Percentiles rank a stretch among this genome's conserved stretches.
Evolutionary conservation across 2,329 filamentous ascomycete species (phyloP).

Genomic region (Fulvia fulva): DNA sequence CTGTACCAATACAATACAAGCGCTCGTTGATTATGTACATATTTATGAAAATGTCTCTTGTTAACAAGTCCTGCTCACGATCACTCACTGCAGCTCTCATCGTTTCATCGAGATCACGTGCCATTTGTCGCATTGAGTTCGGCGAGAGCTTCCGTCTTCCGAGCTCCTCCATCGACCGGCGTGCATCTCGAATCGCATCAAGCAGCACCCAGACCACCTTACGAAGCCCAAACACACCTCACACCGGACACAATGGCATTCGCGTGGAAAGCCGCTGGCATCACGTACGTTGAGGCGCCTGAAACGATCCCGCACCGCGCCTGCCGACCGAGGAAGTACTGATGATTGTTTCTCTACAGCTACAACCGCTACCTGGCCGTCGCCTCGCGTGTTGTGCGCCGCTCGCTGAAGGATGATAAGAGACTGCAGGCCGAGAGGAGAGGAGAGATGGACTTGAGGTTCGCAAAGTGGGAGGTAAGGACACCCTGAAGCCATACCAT

Average conservation of each 20-base stretch:
- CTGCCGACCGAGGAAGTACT: slow-evolving; percentile 6
- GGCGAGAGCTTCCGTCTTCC: neutral
- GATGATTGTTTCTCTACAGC: slow-evolving; percentile 49
- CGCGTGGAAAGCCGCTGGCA: slow-evolving; percentile 96
- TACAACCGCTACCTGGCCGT: slow-evolving; percentile 99
- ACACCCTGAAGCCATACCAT: slow-evolving; percentile 68
- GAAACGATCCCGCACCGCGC: neutral
- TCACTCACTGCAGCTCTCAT: too few relatives aligned
- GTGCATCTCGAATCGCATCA: slow-evolving; percentile 1
- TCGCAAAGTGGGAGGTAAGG: slow-evolving; percentile 94
- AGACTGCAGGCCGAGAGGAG: slow-evolving; percentile 82
- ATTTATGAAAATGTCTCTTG: neutral
- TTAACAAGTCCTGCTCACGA: too few relatives aligned
- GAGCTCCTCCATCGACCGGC: neutral
- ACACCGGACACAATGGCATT: slow-evolving; percentile 74
- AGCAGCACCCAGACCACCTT: slow-evolving; percentile 10
- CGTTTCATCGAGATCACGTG: neutral
- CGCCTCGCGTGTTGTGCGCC: slow-evolving; percentile 89
- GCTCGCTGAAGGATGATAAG: slow-evolving; percentile 94
- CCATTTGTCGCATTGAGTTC: neutral
- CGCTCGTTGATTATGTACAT: slow-evolving; percentile 7
- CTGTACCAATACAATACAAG: slow-evolving; percentile 32
- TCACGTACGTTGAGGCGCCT: slow-evolving; percentile 66
- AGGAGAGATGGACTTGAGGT: slow-evolving; percentile 82
- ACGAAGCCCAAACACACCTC: slow-evolving; percentile 11